Conservation (phyloP, 2,329 filamentous ascomycete species). For the Coleophoma cylindrospora region DNA sequence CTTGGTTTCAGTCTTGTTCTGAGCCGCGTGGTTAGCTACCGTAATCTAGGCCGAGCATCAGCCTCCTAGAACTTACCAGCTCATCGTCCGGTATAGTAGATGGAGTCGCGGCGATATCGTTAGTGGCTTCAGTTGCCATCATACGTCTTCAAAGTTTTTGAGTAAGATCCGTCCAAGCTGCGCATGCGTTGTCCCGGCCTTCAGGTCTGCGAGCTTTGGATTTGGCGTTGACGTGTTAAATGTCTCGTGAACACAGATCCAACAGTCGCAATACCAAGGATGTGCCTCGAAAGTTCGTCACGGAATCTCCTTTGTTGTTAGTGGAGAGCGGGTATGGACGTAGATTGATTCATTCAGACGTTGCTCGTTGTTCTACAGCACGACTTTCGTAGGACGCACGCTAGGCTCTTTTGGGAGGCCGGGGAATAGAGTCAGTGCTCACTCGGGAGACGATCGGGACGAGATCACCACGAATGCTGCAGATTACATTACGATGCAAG, state of each 20-base stretch:
- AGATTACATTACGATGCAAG: no score
- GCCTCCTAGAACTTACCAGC: conserved; percentile 18
- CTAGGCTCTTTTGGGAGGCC: no score
- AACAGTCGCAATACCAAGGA: conserved; percentile 2
- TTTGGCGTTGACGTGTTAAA: conserved; percentile 1
- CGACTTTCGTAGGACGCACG: no score
- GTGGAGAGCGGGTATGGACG: neutral
- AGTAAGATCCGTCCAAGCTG: conserved; percentile 21
- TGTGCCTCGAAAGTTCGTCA: neutral
- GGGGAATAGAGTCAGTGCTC: no score
- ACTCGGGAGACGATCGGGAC: no score
- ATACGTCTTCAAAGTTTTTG: conserved; percentile 44
- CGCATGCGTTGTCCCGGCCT: conserved; percentile 26
- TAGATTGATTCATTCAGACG: neutral
- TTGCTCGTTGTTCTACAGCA: neutral
- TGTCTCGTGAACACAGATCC: neutral
- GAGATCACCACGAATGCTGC: no score
- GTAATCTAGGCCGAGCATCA: neutral
- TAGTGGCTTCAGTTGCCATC: conserved; percentile 59
- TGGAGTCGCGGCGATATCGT: conserved; percentile 37
- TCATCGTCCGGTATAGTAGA: conserved; percentile 23
- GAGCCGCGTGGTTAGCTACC: conserved; percentile 16
- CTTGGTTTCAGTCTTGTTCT: conserved; percentile 40
- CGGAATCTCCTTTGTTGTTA: neutral
- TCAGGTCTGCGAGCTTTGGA: conserved; percentile 14